Base-by-base conservation (phyloP, 73 alveolate species). In the Paramecium sonneborni region DNA sequence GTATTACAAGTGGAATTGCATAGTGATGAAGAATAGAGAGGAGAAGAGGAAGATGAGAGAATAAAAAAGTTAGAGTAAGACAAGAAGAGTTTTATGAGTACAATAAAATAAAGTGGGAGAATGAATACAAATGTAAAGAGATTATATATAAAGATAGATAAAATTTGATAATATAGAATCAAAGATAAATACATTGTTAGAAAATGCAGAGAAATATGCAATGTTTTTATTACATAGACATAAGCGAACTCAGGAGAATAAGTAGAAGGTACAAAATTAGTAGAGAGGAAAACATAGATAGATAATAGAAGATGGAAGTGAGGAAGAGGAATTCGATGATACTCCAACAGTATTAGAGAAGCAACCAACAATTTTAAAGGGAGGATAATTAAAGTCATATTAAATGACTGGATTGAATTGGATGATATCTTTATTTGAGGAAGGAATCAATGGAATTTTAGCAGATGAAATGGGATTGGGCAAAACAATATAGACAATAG, bases 341-440 rank as follows among this genome's bases (percentile, higher is more conserved):
- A 41, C 86, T 9, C 94, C 94, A 0, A 88, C 94, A 21, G 48
- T 38, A 21, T 32, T 88, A 21, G 57, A 48, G 2, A 39, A 62
- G 28, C 38, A 88, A 43, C 94, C 94, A 4, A 88, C 85, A 23
- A 88, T 88, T 44, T 48, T 88, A 44, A 68, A 88, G 15, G 94
- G 90, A 39, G 94, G 93, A 9, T 41, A 88, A 70, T 43, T 88
- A 20, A 88, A 88, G 41, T 95, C 93, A 86, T 98, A 98, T 92
- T 98, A 98, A 93, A 93, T 98, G 35, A 98, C 97, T 58, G 99
- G 99, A 11, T 93, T 98, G 23, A 98, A 98, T 93, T 98, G 99
- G 99, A 94, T 98, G 76, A 97, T 97, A 43, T 92, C 95, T 26
- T 85, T 96, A 48, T 97, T 91, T 93, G 97, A 95, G 91, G 86